A percentile compares a stretch with the other conserved stretches of the same genome.
Evolutionary conservation across 208 protist species (phyloP).

Genomic region (Angomonas ambiguus): DNA sequence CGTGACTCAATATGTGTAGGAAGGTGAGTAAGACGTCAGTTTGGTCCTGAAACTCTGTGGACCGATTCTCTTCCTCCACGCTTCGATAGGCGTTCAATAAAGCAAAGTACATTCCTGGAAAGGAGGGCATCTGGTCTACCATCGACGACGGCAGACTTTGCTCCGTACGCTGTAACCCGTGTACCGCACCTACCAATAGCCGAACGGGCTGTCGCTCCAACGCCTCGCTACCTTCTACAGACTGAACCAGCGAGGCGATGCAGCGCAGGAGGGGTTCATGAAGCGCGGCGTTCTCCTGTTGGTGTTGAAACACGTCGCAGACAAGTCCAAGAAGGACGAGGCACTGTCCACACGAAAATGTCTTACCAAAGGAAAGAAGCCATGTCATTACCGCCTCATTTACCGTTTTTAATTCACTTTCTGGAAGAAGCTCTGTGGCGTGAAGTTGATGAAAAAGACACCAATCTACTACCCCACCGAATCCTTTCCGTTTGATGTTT

Average conservation of each 20-base stretch:
- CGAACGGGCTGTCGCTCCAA: constrained; percentile 44
- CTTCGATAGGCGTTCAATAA: background rate
- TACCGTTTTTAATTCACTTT: background rate
- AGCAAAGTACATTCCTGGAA: background rate
- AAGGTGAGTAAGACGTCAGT: background rate
- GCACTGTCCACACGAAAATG: constrained; percentile 68
- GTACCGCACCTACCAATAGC: background rate
- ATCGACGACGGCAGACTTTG: background rate
- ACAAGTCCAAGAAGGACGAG: constrained; percentile 69
- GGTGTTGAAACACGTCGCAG: constrained; percentile 47
- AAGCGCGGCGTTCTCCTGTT: background rate
- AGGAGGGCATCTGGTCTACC: background rate
- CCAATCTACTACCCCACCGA: constrained; percentile 5
- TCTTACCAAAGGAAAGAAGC: constrained; percentile 29
- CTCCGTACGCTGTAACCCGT: background rate
- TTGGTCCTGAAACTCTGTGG: background rate
- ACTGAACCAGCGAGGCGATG: constrained; percentile 19
- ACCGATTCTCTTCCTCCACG: background rate
- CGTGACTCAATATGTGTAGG: background rate
- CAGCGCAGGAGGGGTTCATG: constrained; percentile 8
- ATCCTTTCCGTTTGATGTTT: constrained; percentile 6
- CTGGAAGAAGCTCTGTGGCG: too few relatives aligned
- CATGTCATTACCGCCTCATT: constrained; percentile 52
- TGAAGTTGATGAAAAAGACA: constrained; percentile 5
- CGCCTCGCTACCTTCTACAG: constrained; percentile 32